Base-by-base conservation (phyloP, 2,329 filamentous ascomycete genomes). In the Cryphonectria japonica region DNA sequence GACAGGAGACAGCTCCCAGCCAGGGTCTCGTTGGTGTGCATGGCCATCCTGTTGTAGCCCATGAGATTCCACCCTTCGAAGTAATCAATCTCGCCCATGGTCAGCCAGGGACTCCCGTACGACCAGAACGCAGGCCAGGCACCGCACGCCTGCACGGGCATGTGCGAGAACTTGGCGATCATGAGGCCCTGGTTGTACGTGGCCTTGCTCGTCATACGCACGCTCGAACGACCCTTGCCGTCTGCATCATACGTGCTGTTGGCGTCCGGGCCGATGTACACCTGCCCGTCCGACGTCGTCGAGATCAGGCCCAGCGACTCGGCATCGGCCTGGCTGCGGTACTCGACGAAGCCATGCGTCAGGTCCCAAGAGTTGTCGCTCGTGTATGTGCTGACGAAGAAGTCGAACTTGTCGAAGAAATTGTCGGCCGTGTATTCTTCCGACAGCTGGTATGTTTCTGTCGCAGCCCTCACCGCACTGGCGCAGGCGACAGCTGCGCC, bases 291-390 rank as follows among this genome's bases (percentile, higher is more conserved):
- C 26, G 79, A 72, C n/a, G 74, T 78, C 26, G 76, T 78, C 32
- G 76, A 76, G 66, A 82, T 76, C 6, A 85, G 76, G 26, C 80
- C 80, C 37, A 81, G 75, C 4, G 68, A 70, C 16, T 76, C 62
- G 22, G 85, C 84, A 26, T 80, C 78, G 1, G 72, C 32, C 68
- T 78, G 75, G 76, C 68, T 78, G 63, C 79, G 78, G 74, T 85
- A 94, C 69, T 84, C 81, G 68, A 93, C 91, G 75, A 86, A 92
- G 11, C 91, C 92, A 69, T 86, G 77, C 64, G 89, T 93, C 11
- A 89, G 89, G 75, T 94, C 91, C 67, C 60, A 63, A 4, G 59
- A 64, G 16, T 75, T 61, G 34, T 73, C 76, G 68, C 78, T 50
- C n/a, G 39, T 71, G 29, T 69, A 63, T 26, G 65, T 59, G 60